These are phyloP conservation scores for Phoma sp. DNA, from an alignment of 2,329 filamentous ascomycete species.

Conservation along the genomic window DNA sequence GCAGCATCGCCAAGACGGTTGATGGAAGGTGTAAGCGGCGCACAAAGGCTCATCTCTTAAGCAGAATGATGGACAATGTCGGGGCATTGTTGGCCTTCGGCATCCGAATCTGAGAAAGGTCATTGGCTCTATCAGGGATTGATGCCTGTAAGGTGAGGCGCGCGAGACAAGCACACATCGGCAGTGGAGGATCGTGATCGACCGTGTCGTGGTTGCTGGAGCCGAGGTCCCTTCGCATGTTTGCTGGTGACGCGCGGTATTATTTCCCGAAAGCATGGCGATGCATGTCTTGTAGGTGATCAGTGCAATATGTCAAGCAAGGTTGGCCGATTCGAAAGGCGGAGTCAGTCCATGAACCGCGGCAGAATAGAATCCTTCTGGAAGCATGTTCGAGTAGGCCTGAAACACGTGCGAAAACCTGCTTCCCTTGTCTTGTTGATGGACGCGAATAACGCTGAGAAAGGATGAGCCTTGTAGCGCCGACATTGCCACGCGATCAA, in stretches of 20 bases:
- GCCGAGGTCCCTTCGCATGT: slow-evolving; percentile 6
- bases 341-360: slow-evolving; percentile 10
- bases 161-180: slow-evolving; percentile 1
- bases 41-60: slow-evolving; percentile 7
- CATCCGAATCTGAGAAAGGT: neutral
- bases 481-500: slow-evolving; percentile 16
- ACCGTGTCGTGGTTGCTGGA: neutral
- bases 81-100: neutral
- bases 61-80: slow-evolving; percentile 6
- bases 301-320: slow-evolving; percentile 9
- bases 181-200: slow-evolving; percentile 3
- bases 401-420: slow-evolving; percentile 11
- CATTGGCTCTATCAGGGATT: neutral
- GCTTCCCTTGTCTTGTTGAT: slow-evolving; percentile 13
- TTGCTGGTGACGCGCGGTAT: slow-evolving; percentile 3
- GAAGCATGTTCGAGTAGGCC: slow-evolving; percentile 23
- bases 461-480: slow-evolving; percentile 16
- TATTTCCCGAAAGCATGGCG: slow-evolving; percentile 3
- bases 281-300: slow-evolving; percentile 5
- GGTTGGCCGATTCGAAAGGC: slow-evolving; percentile 12
- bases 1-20: slow-evolving; percentile 13
- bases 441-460: slow-evolving; percentile 7
- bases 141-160: slow-evolving; percentile 4
- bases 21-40: slow-evolving; percentile 6
- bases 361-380: slow-evolving; percentile 17